These are phyloP conservation scores for Drosera capensis DNA, from an alignment of 148 eudicot species.

Conservation along the genomic window DNA sequence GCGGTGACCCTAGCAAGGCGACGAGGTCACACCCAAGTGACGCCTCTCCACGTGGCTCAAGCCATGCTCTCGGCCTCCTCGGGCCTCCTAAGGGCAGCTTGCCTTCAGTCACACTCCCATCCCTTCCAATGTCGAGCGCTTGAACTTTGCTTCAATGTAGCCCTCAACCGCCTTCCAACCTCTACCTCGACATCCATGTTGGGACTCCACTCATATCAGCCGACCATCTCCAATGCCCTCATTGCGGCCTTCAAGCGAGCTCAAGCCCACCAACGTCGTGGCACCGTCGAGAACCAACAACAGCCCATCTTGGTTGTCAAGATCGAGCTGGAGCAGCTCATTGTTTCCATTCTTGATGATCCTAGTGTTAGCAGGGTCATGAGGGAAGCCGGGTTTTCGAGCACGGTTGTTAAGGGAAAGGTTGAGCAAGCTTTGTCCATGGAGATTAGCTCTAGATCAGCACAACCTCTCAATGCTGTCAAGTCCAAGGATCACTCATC, in stretches of 20 bases:
- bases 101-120: constrained; percentile 65
- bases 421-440: constrained; percentile 51
- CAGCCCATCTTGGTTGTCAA: constrained; percentile 62
- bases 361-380: constrained; percentile 96
- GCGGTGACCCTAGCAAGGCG: constrained; percentile 49
- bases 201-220: constrained; percentile 30
- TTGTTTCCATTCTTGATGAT: constrained; percentile 74
- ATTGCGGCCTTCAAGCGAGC: constrained; percentile 82
- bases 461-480: constrained; percentile 11
- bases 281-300: constrained; percentile 58
- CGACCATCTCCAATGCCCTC: constrained; percentile 67
- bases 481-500: background rate
- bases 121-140: constrained; percentile 83
- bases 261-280: constrained; percentile 78
- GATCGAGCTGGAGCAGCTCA: constrained; percentile 73
- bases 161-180: constrained; percentile 64
- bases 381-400: constrained; percentile 84
- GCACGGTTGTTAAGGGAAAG: constrained; percentile 60
- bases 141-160: constrained; percentile 90
- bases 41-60: constrained; percentile 86
- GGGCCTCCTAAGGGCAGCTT: constrained; percentile 63
- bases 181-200: constrained; percentile 39
- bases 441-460: constrained; percentile 10
- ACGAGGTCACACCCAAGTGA: constrained; percentile 81
- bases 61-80: constrained; percentile 48